Evolutionary conservation across 805 yeast genomes (phyloP).

Genomic region (Wickerhamiella slavikovae): DNA sequence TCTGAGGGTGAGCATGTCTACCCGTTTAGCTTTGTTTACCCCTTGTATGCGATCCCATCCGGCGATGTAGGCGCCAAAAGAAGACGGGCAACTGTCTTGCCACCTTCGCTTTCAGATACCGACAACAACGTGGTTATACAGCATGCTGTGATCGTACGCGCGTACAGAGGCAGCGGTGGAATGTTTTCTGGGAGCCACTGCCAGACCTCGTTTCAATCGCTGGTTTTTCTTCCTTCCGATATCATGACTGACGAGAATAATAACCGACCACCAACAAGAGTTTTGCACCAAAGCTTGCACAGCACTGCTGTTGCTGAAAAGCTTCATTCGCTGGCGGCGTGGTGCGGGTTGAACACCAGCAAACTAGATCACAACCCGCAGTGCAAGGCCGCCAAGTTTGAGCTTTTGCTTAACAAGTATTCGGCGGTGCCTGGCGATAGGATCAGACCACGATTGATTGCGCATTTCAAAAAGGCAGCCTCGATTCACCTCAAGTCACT

Average conservation of each 20-base stretch:
- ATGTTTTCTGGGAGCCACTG: neutral
- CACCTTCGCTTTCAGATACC: constrained; percentile 17
- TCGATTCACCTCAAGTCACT: neutral
- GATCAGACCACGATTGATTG: neutral
- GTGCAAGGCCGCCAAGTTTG: neutral
- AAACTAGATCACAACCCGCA: neutral
- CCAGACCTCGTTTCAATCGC: constrained; percentile 21
- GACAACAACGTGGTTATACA: constrained; percentile 16
- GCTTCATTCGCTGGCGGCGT: neutral
- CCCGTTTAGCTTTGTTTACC: constrained; percentile 18
- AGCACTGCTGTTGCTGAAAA: too few relatives aligned
- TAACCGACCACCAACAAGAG: neutral
- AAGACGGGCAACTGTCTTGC: constrained; percentile 10
- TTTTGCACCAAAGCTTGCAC: too few relatives aligned
- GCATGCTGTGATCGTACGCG: constrained; percentile 32
- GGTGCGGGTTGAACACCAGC: neutral
- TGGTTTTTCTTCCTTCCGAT: constrained; percentile 29
- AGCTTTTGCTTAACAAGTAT: too few relatives aligned
- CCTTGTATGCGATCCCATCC: constrained; percentile 8
- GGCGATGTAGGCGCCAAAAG: constrained; percentile 5
- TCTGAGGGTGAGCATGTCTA: constrained; percentile 18
- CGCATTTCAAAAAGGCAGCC: neutral
- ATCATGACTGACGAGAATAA: constrained; percentile 3
- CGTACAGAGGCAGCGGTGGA: neutral
- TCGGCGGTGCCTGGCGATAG: too few relatives aligned